Evolutionary conservation across 805 yeast genomes (phyloP).

Genomic region (Priceomyces medius): DNA sequence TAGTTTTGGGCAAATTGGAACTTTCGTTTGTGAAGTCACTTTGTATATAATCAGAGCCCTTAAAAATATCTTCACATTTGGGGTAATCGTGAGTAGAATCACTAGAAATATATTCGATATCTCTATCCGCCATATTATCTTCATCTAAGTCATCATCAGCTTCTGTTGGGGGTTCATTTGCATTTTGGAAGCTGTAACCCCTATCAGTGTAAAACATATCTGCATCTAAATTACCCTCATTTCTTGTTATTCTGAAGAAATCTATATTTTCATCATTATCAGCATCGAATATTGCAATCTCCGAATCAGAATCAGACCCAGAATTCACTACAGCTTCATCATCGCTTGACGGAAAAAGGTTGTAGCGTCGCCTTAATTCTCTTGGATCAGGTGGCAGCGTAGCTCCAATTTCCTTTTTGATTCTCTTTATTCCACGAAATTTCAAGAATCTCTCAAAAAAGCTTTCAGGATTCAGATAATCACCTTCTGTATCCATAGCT

Average conservation of each 20-base stretch:
- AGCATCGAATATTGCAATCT: conserved; percentile 29
- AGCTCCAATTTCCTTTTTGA: conserved; percentile 1
- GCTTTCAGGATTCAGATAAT: neutral
- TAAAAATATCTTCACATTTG: conserved; percentile 11
- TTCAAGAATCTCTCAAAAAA: conserved; percentile 8
- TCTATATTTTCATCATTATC: conserved; percentile 28
- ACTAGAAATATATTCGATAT: conserved; percentile 12
- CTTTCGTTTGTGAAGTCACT: neutral
- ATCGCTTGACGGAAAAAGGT: conserved; percentile 3
- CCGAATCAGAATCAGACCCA: conserved; percentile 5
- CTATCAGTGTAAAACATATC: conserved; percentile 22
- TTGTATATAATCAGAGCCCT: too few relatives aligned
- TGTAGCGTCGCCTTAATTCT: conserved; percentile 4
- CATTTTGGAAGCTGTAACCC: conserved; percentile 18
- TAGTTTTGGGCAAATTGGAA: conserved; percentile 19
- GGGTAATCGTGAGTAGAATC: conserved; percentile 3
- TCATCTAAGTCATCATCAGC: conserved; percentile 6
- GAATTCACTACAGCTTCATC: conserved; percentile 3
- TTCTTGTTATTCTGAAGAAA: conserved; percentile 15
- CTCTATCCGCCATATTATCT: conserved; percentile 6
- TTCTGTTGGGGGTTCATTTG: conserved; percentile 1
- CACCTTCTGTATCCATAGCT: conserved; percentile 1
- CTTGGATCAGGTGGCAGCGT: neutral
- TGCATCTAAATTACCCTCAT: conserved; percentile 21
- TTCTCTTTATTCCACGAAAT: conserved; percentile 11